Evolutionary conservation across 2,329 filamentous ascomycete genomes (phyloP), one percentile per base, ranked within the genome.

Genomic region (Tolypocladium cylindrosporum): DNA sequence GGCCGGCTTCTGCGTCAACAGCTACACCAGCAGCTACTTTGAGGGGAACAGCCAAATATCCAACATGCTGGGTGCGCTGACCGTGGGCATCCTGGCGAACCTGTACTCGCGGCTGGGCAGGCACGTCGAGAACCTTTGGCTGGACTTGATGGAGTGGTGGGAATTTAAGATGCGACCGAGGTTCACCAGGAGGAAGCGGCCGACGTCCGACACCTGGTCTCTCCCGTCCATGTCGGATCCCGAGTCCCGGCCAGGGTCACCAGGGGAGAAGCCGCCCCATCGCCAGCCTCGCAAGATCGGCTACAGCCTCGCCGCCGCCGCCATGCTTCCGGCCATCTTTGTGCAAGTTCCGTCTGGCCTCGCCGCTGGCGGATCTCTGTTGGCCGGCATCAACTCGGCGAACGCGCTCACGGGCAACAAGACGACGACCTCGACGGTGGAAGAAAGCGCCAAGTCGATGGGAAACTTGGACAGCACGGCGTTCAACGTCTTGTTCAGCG

Each of bases 241-340:
- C 19, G 72, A 75, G 34, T 69, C 71, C 2, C 65, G 66, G 4
- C 65, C 68, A 0, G 62, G 41, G 1, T 62, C 65, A 0, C 39
- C 64, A 31, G 59, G 27, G 27, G 27, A 67, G 54, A 66, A 64
- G 45, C 59, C 65, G 45, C 59, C 65, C 21, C 63, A 62, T 55
- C 52, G 68, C 59, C 66, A 71, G 61, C 66, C 72, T n/a, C 70
- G 78, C 8, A 72, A 76, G 8, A 74, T 84, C 7, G 85, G 87
- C 14, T 91, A 92, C 68, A 89, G 88, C 1, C 82, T 96, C 2
- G 91, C 91, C 0, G 91, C 91, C 0, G 90, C 90, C 0, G 88
- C 89, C 1, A 90, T 96, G 79, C 75, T 96, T 11, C 91, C 91
- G 0, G 91, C 88, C 6, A 95, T 96, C 62, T 95, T 95, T 61